These are phyloP conservation scores for Wallacemonas collosoma DNA, from an alignment of 208 protist species.

Conservation along the genomic window DNA sequence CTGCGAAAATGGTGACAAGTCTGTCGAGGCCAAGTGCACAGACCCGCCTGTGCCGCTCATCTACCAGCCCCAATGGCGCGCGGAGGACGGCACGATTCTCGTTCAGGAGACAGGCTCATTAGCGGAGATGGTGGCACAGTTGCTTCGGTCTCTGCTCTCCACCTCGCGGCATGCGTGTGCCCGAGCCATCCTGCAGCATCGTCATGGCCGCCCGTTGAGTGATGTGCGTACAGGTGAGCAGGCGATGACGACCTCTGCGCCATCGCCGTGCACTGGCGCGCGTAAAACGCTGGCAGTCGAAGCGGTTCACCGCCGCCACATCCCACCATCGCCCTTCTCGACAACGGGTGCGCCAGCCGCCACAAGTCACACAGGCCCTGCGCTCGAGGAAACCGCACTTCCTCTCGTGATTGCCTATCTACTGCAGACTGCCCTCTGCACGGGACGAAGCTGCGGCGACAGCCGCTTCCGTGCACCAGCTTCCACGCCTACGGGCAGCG, in stretches of 20 bases:
- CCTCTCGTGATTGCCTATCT: conserved; percentile 6
- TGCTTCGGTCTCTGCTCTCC: conserved; percentile 32
- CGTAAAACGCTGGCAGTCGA: neutral
- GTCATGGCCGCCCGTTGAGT: neutral
- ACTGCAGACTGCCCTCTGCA: conserved; percentile 7
- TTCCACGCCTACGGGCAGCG: neutral
- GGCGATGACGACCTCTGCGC: neutral
- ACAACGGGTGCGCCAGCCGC: too few relatives aligned
- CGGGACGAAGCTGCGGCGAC: neutral
- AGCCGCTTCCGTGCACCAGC: conserved; percentile 9
- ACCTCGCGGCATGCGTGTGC: conserved; percentile 28
- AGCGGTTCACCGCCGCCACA: neutral
- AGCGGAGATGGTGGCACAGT: conserved; percentile 38
- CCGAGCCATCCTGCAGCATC: conserved; percentile 20
- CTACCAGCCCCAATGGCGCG: neutral
- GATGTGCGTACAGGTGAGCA: neutral
- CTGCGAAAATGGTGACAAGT: neutral
- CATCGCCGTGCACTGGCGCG: neutral
- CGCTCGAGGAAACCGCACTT: conserved; percentile 1
- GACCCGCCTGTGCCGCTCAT: neutral
- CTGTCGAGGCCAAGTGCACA: neutral
- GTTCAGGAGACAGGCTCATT: conserved; percentile 13
- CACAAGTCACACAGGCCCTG: neutral
- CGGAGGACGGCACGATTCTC: neutral
- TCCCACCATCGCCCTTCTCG: too few relatives aligned